phyloP scores from a whole-genome alignment of 192 early-diverging fungal species.

The Polychytrium aggregatum region DNA sequence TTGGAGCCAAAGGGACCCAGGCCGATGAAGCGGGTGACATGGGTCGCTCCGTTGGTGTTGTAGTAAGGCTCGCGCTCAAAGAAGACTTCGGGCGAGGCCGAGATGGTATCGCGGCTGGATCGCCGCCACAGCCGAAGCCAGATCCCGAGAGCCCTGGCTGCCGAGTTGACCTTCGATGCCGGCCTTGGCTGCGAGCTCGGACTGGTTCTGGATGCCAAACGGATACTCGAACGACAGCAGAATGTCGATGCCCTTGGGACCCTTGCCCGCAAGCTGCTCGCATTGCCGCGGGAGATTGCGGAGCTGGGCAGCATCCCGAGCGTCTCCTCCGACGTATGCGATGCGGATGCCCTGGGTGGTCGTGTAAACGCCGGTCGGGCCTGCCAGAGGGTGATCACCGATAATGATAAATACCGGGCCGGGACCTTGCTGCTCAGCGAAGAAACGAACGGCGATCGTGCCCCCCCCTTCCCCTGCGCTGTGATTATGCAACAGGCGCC shows the following conservation, averaged over 20 bases:
- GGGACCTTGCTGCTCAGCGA: too few relatives aligned
- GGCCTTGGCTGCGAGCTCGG: too few relatives aligned
- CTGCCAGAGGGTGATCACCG: too few relatives aligned
- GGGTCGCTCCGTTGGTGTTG: slow-evolving; percentile 35
- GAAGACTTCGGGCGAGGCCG: slow-evolving; percentile 55
- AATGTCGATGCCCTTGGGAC: slow-evolving; percentile 49
- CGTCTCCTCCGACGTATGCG: too few relatives aligned
- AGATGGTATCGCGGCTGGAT: slow-evolving; percentile 86
- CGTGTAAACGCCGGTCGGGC: too few relatives aligned
- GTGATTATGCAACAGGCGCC: too few relatives aligned
- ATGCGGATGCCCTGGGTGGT: too few relatives aligned
- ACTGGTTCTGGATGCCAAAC: slow-evolving; percentile 21
- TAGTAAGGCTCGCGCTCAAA: slow-evolving; percentile 78
- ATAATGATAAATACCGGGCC: too few relatives aligned
- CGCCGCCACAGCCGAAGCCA: slow-evolving; percentile 31
- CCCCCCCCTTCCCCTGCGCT: too few relatives aligned
- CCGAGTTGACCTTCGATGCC: slow-evolving; percentile 10
- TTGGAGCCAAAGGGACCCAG: slow-evolving; percentile 53
- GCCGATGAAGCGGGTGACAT: slow-evolving; percentile 77
- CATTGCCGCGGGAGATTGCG: too few relatives aligned
- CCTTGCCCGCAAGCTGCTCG: background rate
- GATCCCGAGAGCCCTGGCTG: slow-evolving; percentile 8
- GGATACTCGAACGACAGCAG: slow-evolving; percentile 82
- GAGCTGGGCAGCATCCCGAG: too few relatives aligned
- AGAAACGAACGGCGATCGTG: too few relatives aligned